Base-by-base conservation (phyloP, 164 flowering plant genomes). In the Vitis labrusca region DNA sequence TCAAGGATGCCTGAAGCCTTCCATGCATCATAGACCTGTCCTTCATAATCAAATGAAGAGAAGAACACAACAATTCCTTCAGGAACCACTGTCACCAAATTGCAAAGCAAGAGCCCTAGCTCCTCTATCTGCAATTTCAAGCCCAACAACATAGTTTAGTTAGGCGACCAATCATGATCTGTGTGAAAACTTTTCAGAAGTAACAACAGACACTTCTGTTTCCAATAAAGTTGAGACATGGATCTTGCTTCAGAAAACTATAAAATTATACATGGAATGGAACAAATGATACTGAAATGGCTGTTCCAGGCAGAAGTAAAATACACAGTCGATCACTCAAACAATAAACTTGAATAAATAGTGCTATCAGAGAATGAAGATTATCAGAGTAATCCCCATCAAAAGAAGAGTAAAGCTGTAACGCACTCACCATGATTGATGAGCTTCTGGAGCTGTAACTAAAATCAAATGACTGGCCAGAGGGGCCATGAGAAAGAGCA, bases 41-140 rank as follows among this genome's bases (percentile, higher is more conserved):
- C 86, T 84, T 87, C 97, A 69, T 93, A 93, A 54, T 93, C 98
- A 81, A 90, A 96, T 66, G 99, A 96, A 16, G 99, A 85, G 82
- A 96, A 96, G 83, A 96, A 96, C 52, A 96, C 86, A 61, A 93
- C 89, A 71, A 96, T 81, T 66, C 98, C 97, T 79, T 90, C 93
- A 47, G 99, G 99, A 73, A 93, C 90, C 72, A 89, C 89, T 16
- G 88, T 71, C 47, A 76, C 90, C 82, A 93, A 73, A 84, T 92
- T 96, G 83, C 92, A 86, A 30, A 93, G 79, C 70, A 96, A 73
- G 56, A 84, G 92, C 23, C 97, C 99, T 15, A 96, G 88, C 81
- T 96, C 99, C 72, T 85, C 79, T 70, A 96, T 87, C 98, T 96
- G 93, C 30, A 76, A 59, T 76, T 57, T 47, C 59, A 76, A 67